Conservation (phyloP, 2,329 filamentous ascomycete genomes). For the Akanthomyces muscarius region DNA sequence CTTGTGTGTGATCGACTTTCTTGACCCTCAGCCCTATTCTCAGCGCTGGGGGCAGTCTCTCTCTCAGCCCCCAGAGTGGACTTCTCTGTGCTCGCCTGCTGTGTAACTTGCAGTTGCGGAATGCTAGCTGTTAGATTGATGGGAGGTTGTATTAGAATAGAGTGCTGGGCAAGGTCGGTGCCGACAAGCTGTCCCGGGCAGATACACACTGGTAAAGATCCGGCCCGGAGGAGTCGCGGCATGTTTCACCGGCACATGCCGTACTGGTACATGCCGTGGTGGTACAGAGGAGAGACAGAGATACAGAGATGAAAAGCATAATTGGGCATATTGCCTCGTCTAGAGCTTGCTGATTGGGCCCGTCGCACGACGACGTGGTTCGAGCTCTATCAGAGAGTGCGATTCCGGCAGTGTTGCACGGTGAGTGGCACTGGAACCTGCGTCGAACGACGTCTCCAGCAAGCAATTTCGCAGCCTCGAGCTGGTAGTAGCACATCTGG, state of each 20-base stretch:
- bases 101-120: background rate
- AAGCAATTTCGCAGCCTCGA: background rate
- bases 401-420: too few species aligned
- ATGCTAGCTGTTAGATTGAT: background rate
- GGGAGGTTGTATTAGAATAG: background rate
- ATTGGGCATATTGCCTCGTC: too few species aligned
- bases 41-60: background rate
- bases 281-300: too few species aligned
- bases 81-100: background rate
- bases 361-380: too few species aligned
- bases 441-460: too few species aligned
- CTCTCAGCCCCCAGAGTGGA: background rate
- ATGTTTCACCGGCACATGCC: background rate
- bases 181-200: background rate
- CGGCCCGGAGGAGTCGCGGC: background rate
- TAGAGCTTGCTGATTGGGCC: too few species aligned
- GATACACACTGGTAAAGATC: background rate
- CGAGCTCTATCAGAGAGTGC: too few species aligned
- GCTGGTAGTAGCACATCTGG: background rate
- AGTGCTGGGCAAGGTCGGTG: background rate
- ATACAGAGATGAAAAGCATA: too few species aligned
- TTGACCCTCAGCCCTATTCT: conserved; percentile 3
- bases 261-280: too few species aligned
- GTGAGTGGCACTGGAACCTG: too few species aligned
- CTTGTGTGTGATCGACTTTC: background rate